A percentile compares a stretch with the other conserved stretches of the same genome.
These are phyloP conservation scores for Diaporthe capsici DNA, from an alignment of 2,329 filamentous ascomycete species.

Conservation along the genomic window DNA sequence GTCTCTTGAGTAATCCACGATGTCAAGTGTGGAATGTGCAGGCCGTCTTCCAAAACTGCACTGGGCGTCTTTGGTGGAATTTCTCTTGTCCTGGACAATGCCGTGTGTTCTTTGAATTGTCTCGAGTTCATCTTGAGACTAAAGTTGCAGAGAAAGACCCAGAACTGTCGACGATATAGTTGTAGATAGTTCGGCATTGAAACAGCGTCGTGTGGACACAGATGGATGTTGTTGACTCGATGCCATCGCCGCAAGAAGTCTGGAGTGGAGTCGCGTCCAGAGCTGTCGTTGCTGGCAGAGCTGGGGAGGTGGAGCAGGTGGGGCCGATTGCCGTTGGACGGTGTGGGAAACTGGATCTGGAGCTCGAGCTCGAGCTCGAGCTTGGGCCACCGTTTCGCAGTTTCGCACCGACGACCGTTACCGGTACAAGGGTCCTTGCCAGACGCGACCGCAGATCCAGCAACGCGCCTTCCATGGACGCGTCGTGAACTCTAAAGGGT, in stretches of 20 bases:
- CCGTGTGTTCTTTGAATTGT: neutral
- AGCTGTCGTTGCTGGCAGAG: neutral
- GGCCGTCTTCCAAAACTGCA: neutral
- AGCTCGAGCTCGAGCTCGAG: constrained; percentile 1
- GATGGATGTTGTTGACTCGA: neutral
- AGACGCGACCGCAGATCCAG: constrained; percentile 25
- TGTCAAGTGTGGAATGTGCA: neutral
- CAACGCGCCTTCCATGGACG: constrained; percentile 20
- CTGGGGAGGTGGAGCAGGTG: neutral
- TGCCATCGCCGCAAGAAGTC: neutral
- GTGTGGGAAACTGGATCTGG: neutral
- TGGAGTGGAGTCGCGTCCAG: neutral
- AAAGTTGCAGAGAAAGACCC: neutral
- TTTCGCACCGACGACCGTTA: neutral
- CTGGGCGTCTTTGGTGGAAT: neutral
- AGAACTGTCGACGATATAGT: neutral
- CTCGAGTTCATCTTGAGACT: neutral
- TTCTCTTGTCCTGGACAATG: neutral
- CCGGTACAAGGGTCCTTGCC: constrained; percentile 7
- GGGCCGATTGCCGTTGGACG: neutral
- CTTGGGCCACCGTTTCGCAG: constrained; percentile 13
- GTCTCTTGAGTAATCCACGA: neutral
- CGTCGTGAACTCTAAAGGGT: constrained; percentile 28
- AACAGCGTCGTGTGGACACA: too few species aligned
- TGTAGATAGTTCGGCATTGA: neutral